Evolutionary conservation across 306 rosid genomes (phyloP), one percentile per base, ranked within the genome.

Genomic region (Malus domestica): DNA sequence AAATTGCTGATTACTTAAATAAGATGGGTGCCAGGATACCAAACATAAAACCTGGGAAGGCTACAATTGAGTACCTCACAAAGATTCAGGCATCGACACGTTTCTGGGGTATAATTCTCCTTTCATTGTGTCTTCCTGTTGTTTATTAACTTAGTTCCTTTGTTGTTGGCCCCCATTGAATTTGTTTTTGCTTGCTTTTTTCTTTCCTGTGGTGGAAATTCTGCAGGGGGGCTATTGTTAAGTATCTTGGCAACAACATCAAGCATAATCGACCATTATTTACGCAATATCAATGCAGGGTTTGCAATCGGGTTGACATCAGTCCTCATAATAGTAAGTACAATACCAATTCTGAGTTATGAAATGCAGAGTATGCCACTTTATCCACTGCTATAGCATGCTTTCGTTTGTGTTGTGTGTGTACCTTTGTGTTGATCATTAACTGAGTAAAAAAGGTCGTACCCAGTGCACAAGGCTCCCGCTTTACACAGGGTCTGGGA

Each of bases 1-100:
- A 95, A 91, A 95, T 95, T 78, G 92, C 99, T 49, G 97, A 95
- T 87, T 95, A 95, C 85, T 86, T 95, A 75, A 95, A 95, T 76
- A 95, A 92, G 97, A 95, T 95, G 99, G 99, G 97, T 81, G 97
- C 99, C 6, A 87, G 97, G 87, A 90, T 95, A 76, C 99, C 99
- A 42, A 89, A 82, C 68, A 84, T 92, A 76, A 95, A 95, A 84
- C 97, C 99, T 63, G 99, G 99, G 76, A 95, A 88, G 84, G 99
- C 99, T 82, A 92, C 99, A 16, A 88, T 92, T 71, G 97, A 92
- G 72, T 95, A 95, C 86, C 97, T 95, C 51, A 54, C 97, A 22
- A 95, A 92, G 88, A 88, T 95, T 84, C 99, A 95, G 89, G 96
- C 99, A 80, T 95, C 99, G 18, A 90, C 99, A 54, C 93, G 99